These are phyloP conservation scores for Mortierella hygrophila DNA, from an alignment of 192 early-diverging fungal species.

Conservation along the genomic window DNA sequence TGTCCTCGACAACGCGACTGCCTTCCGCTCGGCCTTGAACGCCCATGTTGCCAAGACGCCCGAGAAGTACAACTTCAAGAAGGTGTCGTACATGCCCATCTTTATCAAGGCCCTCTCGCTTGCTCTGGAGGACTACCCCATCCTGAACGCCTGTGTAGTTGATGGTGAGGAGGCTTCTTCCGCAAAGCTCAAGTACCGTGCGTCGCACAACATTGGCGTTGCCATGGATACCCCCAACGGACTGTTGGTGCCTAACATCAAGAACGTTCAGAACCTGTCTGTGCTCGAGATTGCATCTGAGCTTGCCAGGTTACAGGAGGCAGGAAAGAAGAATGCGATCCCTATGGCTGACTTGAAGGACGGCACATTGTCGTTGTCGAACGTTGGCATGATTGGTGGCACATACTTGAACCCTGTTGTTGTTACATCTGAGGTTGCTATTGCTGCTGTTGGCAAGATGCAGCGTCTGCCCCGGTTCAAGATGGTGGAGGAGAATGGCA, in stretches of 20 bases:
- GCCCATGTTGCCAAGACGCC: slow-evolving; percentile 62
- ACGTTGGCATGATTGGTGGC: slow-evolving; percentile 96
- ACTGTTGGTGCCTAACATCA: slow-evolving; percentile 94
- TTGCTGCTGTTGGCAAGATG: slow-evolving; percentile 90
- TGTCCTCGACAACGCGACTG: slow-evolving; percentile 75
- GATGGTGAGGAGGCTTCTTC: slow-evolving; percentile 55
- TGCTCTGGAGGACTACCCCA: slow-evolving; percentile 85
- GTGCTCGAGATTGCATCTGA: slow-evolving; percentile 93
- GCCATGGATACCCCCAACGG: slow-evolving; percentile 99
- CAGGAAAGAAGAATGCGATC: slow-evolving; percentile 73
- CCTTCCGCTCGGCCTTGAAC: slow-evolving; percentile 78
- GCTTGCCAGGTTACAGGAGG: slow-evolving; percentile 76
- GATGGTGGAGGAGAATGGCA: slow-evolving; percentile 65
- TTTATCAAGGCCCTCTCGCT: slow-evolving; percentile 92
- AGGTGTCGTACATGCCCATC: slow-evolving; percentile 95
- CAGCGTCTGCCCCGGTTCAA: slow-evolving; percentile 89
- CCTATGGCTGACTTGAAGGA: slow-evolving; percentile 77
- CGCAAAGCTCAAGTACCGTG: slow-evolving; percentile 79
- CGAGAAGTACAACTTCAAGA: slow-evolving; percentile 68
- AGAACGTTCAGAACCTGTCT: slow-evolving; percentile 87
- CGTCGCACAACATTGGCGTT: slow-evolving; percentile 91
- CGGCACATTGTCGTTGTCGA: slow-evolving; percentile 94
- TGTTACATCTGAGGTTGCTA: slow-evolving; percentile 89
- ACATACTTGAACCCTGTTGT: slow-evolving; percentile 90
- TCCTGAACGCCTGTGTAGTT: slow-evolving; percentile 84